These are phyloP conservation scores for Leccinum subgranulosum DNA, from an alignment of 768 basidiomycete species.

Conservation along the genomic window DNA sequence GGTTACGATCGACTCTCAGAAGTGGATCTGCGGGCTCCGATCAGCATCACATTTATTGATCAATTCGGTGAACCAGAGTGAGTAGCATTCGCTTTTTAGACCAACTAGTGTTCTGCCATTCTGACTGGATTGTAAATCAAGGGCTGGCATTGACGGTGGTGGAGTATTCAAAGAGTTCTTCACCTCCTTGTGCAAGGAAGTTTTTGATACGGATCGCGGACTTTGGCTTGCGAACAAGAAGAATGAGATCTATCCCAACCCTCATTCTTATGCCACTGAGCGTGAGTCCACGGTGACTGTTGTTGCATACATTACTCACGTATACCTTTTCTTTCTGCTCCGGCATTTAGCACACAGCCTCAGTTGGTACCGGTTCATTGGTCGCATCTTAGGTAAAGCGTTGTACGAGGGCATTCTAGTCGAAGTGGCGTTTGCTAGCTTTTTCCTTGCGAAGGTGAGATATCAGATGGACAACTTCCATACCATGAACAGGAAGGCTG, in stretches of 20 bases:
- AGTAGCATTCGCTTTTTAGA: slow-evolving; percentile 26
- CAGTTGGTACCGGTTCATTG: slow-evolving; percentile 91
- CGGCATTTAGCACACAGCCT: slow-evolving; percentile 65
- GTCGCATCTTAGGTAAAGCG: slow-evolving; percentile 92
- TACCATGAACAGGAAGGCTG: background rate
- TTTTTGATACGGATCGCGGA: slow-evolving; percentile 91
- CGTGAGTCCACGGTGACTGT: slow-evolving; percentile 40
- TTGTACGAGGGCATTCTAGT: slow-evolving; percentile 95
- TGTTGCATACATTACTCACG: background rate
- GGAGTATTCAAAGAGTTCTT: slow-evolving; percentile 98
- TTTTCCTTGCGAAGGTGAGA: slow-evolving; percentile 84
- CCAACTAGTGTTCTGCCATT: background rate
- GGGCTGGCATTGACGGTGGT: slow-evolving; percentile 93
- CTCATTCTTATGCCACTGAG: slow-evolving; percentile 88
- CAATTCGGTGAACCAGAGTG: slow-evolving; percentile 84
- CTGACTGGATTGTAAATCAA: slow-evolving; percentile 24
- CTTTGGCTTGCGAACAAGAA: slow-evolving; percentile 90
- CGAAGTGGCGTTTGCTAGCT: slow-evolving; percentile 92
- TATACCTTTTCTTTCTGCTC: background rate
- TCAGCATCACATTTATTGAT: slow-evolving; percentile 92
- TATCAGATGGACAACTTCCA: background rate
- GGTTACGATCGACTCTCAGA: slow-evolving; percentile 84
- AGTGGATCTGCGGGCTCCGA: slow-evolving; percentile 72
- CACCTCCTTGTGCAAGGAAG: slow-evolving; percentile 89
- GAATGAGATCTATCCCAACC: slow-evolving; percentile 94